phyloP scores from a whole-genome alignment of 768 basidiomycete species.

The Astraeus odoratus region DNA sequence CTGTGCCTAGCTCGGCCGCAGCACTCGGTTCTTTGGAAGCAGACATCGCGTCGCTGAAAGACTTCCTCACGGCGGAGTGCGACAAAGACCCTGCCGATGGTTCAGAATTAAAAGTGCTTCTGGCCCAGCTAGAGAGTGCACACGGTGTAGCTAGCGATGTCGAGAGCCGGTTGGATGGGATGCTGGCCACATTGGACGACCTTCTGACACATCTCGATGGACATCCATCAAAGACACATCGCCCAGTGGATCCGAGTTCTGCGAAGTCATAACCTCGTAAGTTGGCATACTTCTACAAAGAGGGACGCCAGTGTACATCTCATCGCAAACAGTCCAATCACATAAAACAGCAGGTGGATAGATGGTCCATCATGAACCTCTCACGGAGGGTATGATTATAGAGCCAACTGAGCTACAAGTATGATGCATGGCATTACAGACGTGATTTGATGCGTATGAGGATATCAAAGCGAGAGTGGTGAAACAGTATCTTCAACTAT shows the following conservation, averaged over 20 bases:
- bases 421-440: conserved; percentile 10
- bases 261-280: conserved; percentile 10
- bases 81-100: conserved; percentile 29
- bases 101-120: conserved; percentile 41
- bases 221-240: neutral
- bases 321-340: neutral
- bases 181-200: conserved; percentile 52
- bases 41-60: neutral
- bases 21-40: neutral
- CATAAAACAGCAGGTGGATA: neutral
- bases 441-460: conserved; percentile 10
- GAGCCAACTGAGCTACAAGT: conserved; percentile 8
- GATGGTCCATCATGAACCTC: neutral
- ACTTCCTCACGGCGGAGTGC: conserved; percentile 23
- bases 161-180: conserved; percentile 53
- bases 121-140: conserved; percentile 50
- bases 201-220: conserved; percentile 42
- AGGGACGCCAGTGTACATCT: neutral
- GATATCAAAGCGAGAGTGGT: conserved; percentile 24
- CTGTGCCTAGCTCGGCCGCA: neutral
- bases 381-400: neutral
- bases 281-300: conserved; percentile 1
- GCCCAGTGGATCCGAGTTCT: neutral
- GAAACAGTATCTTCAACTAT: conserved; percentile 25
- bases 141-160: conserved; percentile 54